phyloP scores from a whole-genome alignment of 805 yeast genomes.

The Wickerhamiella australiensis region DNA sequence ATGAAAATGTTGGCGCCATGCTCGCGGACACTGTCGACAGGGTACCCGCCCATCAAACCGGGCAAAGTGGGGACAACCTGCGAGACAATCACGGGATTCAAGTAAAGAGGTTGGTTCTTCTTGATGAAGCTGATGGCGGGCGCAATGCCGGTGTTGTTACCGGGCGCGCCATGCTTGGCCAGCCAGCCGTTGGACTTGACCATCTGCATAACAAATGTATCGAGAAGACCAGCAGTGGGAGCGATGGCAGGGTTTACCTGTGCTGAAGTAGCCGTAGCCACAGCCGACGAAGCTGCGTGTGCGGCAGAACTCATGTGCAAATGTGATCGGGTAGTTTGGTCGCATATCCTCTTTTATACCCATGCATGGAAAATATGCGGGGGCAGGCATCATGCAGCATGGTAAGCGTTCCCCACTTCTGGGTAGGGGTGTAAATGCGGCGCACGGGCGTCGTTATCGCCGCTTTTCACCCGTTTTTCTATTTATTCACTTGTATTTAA shows the following conservation, averaged over 20 bases:
- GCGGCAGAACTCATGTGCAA: constrained; percentile 2
- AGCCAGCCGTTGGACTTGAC: constrained; percentile 6
- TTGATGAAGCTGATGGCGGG: constrained; percentile 19
- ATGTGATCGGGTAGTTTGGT: neutral
- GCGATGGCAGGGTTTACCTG: constrained; percentile 9
- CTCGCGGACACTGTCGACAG: constrained; percentile 31
- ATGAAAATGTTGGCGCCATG: constrained; percentile 50
- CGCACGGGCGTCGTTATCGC: neutral
- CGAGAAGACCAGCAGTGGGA: constrained; percentile 6
- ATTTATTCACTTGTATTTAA: no score
- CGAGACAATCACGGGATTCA: constrained; percentile 15
- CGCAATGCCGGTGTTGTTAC: constrained; percentile 25
- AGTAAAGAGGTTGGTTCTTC: constrained; percentile 12
- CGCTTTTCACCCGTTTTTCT: no score
- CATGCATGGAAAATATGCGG: constrained; percentile 2
- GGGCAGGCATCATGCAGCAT: constrained; percentile 2
- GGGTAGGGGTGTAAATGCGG: neutral
- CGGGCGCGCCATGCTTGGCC: constrained; percentile 17
- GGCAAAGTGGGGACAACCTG: constrained; percentile 26
- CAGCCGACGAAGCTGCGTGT: constrained; percentile 1
- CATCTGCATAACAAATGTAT: neutral
- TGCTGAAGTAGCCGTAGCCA: neutral
- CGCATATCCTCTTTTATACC: constrained; percentile 1
- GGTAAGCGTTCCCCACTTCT: constrained; percentile 3
- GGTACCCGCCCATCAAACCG: constrained; percentile 46